phyloP scores from a whole-genome alignment of 805 yeast genomes.

The Wickerhamiella azymoides region DNA sequence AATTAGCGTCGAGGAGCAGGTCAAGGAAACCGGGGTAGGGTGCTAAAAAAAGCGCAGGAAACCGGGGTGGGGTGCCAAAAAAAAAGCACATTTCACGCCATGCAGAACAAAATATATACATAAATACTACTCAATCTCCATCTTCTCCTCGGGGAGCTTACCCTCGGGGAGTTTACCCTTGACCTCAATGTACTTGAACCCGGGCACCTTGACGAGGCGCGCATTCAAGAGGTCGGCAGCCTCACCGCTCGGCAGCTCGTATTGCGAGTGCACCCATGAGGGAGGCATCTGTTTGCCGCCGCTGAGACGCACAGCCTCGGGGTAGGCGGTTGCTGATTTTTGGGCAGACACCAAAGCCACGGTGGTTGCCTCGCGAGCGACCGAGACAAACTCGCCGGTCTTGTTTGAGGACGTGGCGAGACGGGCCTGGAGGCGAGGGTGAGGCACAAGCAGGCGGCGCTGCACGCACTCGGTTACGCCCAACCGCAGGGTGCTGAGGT shows the following conservation, averaged over 20 bases:
- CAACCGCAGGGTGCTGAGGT: constrained; percentile 47
- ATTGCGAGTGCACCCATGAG: constrained; percentile 81
- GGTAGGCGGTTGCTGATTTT: constrained; percentile 27
- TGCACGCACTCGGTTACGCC: constrained; percentile 72
- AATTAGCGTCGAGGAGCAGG: too few relatives aligned
- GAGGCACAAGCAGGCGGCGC: constrained; percentile 61
- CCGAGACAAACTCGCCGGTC: constrained; percentile 41
- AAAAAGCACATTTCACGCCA: too few relatives aligned
- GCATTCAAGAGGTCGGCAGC: constrained; percentile 21
- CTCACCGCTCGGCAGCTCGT: constrained; percentile 42
- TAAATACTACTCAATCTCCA: constrained; percentile 6
- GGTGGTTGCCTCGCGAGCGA: constrained; percentile 70
- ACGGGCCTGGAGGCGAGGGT: constrained; percentile 58
- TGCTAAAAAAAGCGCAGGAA: too few relatives aligned
- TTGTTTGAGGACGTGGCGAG: constrained; percentile 49
- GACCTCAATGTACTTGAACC: constrained; percentile 24
- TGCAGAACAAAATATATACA: background rate
- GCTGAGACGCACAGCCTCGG: constrained; percentile 59
- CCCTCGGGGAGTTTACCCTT: constrained; percentile 5
- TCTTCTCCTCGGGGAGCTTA: constrained; percentile 1
- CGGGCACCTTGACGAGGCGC: constrained; percentile 18
- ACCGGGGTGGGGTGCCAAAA: too few relatives aligned
- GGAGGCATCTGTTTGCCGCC: constrained; percentile 59
- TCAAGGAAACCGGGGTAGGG: too few relatives aligned
- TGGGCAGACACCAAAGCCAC: constrained; percentile 40